Base-by-base conservation (phyloP, 192 early-diverging fungal species). In the Nowakowskiella sp. region DNA sequence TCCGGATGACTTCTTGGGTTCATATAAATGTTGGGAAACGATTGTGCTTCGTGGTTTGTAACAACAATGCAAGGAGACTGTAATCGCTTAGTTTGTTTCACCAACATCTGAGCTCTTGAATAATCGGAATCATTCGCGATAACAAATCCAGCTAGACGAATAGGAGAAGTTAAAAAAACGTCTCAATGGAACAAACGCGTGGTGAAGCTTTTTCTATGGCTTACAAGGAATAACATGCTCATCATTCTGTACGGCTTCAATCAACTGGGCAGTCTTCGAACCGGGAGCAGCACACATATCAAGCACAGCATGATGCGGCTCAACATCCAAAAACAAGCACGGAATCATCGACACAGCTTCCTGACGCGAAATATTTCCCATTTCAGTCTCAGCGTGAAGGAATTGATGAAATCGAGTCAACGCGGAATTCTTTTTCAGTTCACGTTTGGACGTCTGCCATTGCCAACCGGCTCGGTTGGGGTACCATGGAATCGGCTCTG, bases 201-300 rank as follows among this genome's bases (percentile, higher is more conserved):
- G n/a, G n/a, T n/a, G n/a, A n/a, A n/a, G n/a, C n/a, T n/a, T n/a
- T n/a, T n/a, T n/a, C n/a, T n/a, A n/a, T n/a, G n/a, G 6, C 60
- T 13, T 23, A 55, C 61, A 21, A 25, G 70, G 61, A 31, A 65
- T 60, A 0, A 42, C 52, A 9, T 43, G 19, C 29, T 73, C 67
- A 25, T 67, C 51, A 5, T 61, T 55, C 30, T 71, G 67, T 4
- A 81, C 22, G 4, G 67, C 69, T 52, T 81, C 78, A 13, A 78
- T 34, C 8, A 81, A 36, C 77, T 97, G 96, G 25, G 89, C 90
- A 19, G 96, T 96, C 70, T 99, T 99, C 57, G 89, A 91, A 57
- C 96, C 96, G 24, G 96, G 96, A 31, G 96, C 92, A 27, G 96
- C 96, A 65, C 96, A 99, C 93, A 91, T 95, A 49, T 92, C 88